Evolutionary conservation across 2,329 filamentous ascomycete genomes (phyloP), one percentile per base, ranked within the genome.

Genomic region (Helotiales sp.): DNA sequence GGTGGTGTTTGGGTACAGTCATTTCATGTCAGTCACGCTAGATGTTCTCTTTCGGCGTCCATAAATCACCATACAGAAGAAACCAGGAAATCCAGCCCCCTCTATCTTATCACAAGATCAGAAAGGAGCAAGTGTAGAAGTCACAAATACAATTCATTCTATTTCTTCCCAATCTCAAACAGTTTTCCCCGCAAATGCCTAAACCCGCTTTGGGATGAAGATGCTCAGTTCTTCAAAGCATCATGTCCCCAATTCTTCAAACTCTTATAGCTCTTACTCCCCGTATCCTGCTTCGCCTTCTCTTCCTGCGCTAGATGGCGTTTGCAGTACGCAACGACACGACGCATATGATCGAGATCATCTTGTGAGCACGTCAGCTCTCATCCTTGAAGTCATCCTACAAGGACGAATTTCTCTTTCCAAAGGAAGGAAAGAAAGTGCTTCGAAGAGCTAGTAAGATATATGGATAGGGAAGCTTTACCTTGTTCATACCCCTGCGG

Each of bases 221-320:
- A n/a, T n/a, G 2, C 4, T 54, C 49, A 26, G 10, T 43, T 28
- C 37, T 86, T 86, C 66, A 85, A 76, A 22, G 81, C 76, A 75
- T 87, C 85, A 70, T 87, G 84, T 0, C 84, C 84, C 86, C 86
- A 89, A 67, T 89, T 89, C 80, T 89, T 89, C 70, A 89, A 77
- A 4, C 84, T 87, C 30, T 84, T 86, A 57, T 89, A 88, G 0
- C 81, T 83, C 70, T 84, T 84, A 37, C 81, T 83, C 13, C 79
- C 78, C 0, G 75, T 68, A 0, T 81, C 76, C 60, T 86, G 86
- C 70, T 89, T 80, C 37, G 81, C 82, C 69, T 82, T 84, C 64
- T 84, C 82, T 76, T 91, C 88, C 72, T 90, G 88, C 0, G 88
- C 88, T 0, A 91, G 78, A 78, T 91, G 88, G 4, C 88, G 81